Evolutionary conservation across 306 rosid genomes (phyloP).

Genomic region (Vigna trinervia): DNA sequence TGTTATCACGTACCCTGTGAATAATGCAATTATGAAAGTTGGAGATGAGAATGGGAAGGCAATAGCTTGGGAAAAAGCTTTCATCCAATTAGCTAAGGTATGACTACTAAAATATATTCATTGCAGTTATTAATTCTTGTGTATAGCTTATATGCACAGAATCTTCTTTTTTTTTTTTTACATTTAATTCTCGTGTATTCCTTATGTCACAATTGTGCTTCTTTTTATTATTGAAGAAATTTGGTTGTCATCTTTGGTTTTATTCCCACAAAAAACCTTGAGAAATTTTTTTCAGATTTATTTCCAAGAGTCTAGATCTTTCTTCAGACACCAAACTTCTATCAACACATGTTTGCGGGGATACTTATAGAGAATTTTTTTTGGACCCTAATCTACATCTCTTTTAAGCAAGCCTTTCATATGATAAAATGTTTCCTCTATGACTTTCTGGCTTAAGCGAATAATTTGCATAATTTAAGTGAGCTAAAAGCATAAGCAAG

Average conservation of each 20-base stretch:
- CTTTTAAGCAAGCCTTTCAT: too few relatives aligned
- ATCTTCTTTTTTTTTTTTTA: conserved; percentile 22
- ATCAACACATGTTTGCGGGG: too few relatives aligned
- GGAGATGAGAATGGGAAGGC: conserved; percentile 89
- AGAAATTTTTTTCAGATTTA: too few relatives aligned
- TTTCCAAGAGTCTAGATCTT: too few relatives aligned
- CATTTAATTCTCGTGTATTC: conserved; percentile 9
- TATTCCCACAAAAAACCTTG: too few relatives aligned
- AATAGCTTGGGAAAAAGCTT: conserved; percentile 89
- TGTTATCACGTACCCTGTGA: conserved; percentile 87
- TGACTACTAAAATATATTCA: conserved; percentile 40
- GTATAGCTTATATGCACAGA: conserved; percentile 37
- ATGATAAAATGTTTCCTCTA: too few relatives aligned
- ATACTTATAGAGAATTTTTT: too few relatives aligned
- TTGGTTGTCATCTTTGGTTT: conserved; percentile 7
- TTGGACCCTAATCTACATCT: too few relatives aligned
- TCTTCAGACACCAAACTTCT: too few relatives aligned
- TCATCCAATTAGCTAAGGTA: conserved; percentile 85
- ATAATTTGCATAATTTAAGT: too few relatives aligned
- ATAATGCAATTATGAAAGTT: conserved; percentile 73
- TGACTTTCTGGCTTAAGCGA: too few relatives aligned
- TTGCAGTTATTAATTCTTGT: conserved; percentile 38
- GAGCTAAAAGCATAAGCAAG: too few relatives aligned
- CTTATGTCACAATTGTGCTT: conserved; percentile 16
- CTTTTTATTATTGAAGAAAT: conserved; percentile 21